Evolutionary conservation across 2,329 filamentous ascomycete genomes (phyloP), one percentile per base, ranked within the genome.

Genomic region (Cytospora leucostoma): DNA sequence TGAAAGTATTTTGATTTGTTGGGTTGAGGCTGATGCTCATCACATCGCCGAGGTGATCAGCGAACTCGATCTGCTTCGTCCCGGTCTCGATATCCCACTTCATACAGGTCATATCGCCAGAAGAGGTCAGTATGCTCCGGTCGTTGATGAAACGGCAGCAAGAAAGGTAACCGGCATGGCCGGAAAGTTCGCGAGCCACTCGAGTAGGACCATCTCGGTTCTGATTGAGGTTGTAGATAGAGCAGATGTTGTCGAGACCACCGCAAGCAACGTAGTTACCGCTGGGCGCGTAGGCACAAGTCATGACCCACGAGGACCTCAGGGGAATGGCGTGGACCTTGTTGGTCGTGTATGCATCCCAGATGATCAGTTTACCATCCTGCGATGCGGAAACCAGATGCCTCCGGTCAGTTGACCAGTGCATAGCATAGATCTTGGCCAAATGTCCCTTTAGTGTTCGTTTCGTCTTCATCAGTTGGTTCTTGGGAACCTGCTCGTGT

Each of bases 11-110:
- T 79, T 97, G 93, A 81, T 98, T 97, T 67, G 96, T 96, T 1
- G 95, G 95, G 81, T 99, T 98, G 78, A 99, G 91, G 84, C 94
- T 98, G 80, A 98, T 93, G 83, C 94, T 98, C 95, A 99, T 99
- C 70, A 99, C 95, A 74, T 99, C 95, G 75, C 95, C 95, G 12
- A 99, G 84, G 76, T 99, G 95, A 79, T 99, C 95, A 73, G 95
- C 95, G 71, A 98, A 99, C 77, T 99, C 95, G 74, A 93, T 96
- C 50, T 97, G 91, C 81, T 97, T 97, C 69, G 93, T 92, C 63
- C 95, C 95, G 0, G 94, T 96, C 80, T 99, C 95, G 68, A 99
- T 94, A 81, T 99, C 95, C 95, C 95, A 99, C 74, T 98, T 91
- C 89, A 98, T 97, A 78, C 95, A 99, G 59, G 95, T 99, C 95